Percentiles rank a stretch among this genome's conserved stretches.
These are phyloP conservation scores for Pythium plurisporium DNA, from an alignment of 352 stramenopile species.

Conservation along the genomic window DNA sequence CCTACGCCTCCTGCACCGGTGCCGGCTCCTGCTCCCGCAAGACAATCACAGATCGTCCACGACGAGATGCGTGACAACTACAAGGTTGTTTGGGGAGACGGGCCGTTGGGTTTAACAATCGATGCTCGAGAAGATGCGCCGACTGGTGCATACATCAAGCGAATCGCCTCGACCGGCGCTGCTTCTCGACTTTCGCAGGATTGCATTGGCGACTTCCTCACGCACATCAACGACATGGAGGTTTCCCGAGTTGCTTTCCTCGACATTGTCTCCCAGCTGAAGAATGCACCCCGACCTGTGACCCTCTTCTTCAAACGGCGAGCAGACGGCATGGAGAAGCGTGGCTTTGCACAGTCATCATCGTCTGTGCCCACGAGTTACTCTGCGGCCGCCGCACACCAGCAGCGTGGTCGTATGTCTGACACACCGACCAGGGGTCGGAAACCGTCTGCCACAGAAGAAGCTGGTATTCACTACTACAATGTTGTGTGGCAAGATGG, in stretches of 20 bases:
- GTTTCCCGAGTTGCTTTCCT: conserved; percentile 66
- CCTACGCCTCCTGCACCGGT: conserved; percentile 1
- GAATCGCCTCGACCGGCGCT: conserved; percentile 66
- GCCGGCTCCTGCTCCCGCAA: conserved; percentile 3
- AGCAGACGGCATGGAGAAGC: conserved; percentile 4
- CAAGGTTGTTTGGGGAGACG: conserved; percentile 75
- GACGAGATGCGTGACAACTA: conserved; percentile 48
- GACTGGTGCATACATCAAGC: conserved; percentile 78
- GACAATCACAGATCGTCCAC: conserved; percentile 24
- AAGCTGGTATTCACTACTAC: conserved; percentile 62
- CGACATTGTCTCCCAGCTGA: conserved; percentile 75
- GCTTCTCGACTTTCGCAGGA: conserved; percentile 73
- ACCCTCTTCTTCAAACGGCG: conserved; percentile 71
- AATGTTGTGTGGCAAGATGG: conserved; percentile 81
- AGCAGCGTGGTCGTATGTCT: conserved; percentile 26
- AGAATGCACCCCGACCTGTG: conserved; percentile 72
- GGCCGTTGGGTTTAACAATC: conserved; percentile 75
- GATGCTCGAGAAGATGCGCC: conserved; percentile 50
- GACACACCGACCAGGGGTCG: conserved; percentile 36
- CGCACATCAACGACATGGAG: conserved; percentile 85
- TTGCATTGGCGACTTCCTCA: conserved; percentile 75
- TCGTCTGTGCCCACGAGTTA: conserved; percentile 29
- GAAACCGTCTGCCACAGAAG: conserved; percentile 24
- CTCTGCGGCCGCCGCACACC: conserved; percentile 2
- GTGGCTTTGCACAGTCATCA: conserved; percentile 39